These are phyloP conservation scores for Blastocladiella britannica DNA, from an alignment of 192 early-diverging fungal genomes.

Conservation along the genomic window DNA sequence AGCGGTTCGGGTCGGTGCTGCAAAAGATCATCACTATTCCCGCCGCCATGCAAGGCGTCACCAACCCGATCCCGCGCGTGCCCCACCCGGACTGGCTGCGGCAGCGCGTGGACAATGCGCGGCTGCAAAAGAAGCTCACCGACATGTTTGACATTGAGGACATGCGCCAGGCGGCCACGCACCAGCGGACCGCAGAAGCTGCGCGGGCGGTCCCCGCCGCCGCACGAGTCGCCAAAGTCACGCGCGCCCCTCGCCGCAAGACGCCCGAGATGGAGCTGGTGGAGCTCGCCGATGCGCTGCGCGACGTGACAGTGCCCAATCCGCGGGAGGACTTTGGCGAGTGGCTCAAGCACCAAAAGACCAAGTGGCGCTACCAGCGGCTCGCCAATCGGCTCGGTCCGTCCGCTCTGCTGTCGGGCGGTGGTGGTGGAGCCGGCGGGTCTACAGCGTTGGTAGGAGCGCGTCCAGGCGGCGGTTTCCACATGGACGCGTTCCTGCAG, in stretches of 20 bases:
- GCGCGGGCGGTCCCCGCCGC: slow-evolving; percentile 21
- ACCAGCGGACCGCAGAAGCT: slow-evolving; percentile 10
- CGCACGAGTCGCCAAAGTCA: slow-evolving; percentile 31
- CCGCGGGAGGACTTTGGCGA: slow-evolving; percentile 42
- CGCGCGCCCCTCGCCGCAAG: slow-evolving; percentile 5
- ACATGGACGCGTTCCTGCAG: slow-evolving; percentile 40
- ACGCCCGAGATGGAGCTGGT: slow-evolving; percentile 4
- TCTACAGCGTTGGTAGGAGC: background rate
- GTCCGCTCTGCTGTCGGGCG: slow-evolving; percentile 14
- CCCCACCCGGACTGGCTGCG: slow-evolving; percentile 86
- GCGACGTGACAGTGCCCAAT: slow-evolving; percentile 33
- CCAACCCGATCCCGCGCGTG: slow-evolving; percentile 82
- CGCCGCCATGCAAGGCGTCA: slow-evolving; percentile 84
- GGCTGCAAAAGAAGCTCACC: slow-evolving; percentile 57
- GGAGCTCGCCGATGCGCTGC: slow-evolving; percentile 19
- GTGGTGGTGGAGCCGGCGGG: slow-evolving; percentile 5
- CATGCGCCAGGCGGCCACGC: slow-evolving; percentile 2
- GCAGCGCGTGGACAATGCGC: slow-evolving; percentile 53
- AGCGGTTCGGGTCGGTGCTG: slow-evolving; percentile 84
- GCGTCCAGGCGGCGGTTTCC: background rate
- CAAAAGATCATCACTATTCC: slow-evolving; percentile 97
- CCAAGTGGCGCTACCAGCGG: slow-evolving; percentile 46
- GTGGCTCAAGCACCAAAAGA: slow-evolving; percentile 59
- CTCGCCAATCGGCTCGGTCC: slow-evolving; percentile 21
- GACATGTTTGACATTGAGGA: slow-evolving; percentile 47